Evolutionary conservation across 2,329 filamentous ascomycete genomes (phyloP), one percentile per base, ranked within the genome.

Genomic region (Colletotrichum sp.): DNA sequence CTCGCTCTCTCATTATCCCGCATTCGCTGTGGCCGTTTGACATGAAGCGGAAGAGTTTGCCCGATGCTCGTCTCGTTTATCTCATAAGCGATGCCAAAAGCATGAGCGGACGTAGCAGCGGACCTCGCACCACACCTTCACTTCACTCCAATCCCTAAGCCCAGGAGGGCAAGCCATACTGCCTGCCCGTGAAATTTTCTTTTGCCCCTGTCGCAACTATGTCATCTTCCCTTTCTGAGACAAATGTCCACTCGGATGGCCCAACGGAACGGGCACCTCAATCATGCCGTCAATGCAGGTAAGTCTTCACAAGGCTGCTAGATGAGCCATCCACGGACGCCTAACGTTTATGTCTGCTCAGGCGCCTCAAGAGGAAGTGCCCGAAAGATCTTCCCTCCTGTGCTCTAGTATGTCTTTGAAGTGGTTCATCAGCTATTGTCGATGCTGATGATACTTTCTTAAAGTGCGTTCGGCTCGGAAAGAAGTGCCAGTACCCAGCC

Each of bases 381-480:
- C 64, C 69, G 12, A 66, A 70, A 32, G 67, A 75, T 13, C 30
- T 75, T n/a, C 76, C 79, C 26, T 79, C 77, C 28, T 81, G 78
- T 34, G 77, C 78, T 16, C 59, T 80, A 34, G 79, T 81, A 70
- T 68, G 32, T 14, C n/a, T 36, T 30, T 12, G 18, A 21, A 4
- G 9, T 2, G 5, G 3, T 18, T 13, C 18, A 10, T 24, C 9
- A 18, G 26, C 59, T n/a, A 9, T 6, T 8, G 3, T 26, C n/a
- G 2, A 14, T 21, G n/a, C 30, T 36, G 59, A 36, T 24, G 21
- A 16, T 21, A 38, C 59, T 32, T 12, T 3, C 21, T 24, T 7
- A 1, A 30, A 81, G 79, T 81, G 79, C 36, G 55, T 77, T 30
- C 78, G 79, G 5, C 77, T 81, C 4, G 75, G 76, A 4, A 81